Evolutionary conservation across 2,329 filamentous ascomycete genomes (phyloP).

Genomic region (Didymella exigua): DNA sequence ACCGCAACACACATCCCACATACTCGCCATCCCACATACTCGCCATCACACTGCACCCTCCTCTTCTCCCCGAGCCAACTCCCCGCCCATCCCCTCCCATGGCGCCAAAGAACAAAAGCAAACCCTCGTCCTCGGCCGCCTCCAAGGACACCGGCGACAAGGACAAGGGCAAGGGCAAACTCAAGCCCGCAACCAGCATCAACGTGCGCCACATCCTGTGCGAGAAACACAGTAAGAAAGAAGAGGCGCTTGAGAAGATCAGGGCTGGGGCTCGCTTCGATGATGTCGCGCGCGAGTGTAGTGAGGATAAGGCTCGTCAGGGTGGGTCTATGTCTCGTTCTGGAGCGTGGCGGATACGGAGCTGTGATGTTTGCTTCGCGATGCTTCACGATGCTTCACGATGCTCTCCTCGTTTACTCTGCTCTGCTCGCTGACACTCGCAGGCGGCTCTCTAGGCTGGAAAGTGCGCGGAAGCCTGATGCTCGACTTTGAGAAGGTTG

Average conservation of each 20-base stretch:
- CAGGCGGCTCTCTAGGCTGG: conserved; percentile 74
- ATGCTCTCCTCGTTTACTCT: too few species aligned
- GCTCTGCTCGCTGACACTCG: too few species aligned
- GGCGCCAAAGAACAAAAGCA: conserved; percentile 38
- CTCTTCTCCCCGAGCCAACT: neutral
- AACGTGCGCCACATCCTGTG: conserved; percentile 77
- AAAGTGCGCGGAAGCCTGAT: conserved; percentile 71
- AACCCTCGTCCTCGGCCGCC: too few species aligned
- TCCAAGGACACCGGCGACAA: conserved; percentile 43
- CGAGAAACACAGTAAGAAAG: conserved; percentile 78
- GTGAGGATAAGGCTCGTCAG: conserved; percentile 76
- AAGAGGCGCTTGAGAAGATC: conserved; percentile 73
- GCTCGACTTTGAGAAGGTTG: conserved; percentile 72
- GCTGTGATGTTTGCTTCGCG: too few species aligned
- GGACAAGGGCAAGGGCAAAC: conserved; percentile 49
- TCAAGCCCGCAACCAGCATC: conserved; percentile 70
- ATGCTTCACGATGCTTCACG: too few species aligned
- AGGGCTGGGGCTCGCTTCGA: conserved; percentile 73
- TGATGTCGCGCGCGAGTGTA: conserved; percentile 73
- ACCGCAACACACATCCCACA: neutral
- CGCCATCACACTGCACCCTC: neutral
- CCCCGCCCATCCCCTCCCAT: conserved; percentile 23
- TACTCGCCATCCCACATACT: too few species aligned
- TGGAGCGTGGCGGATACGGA: too few species aligned
- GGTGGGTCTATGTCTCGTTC: conserved; percentile 25